These are phyloP conservation scores for Seminavis robusta DNA, from an alignment of 108 stramenopile genomes.

Conservation along the genomic window DNA sequence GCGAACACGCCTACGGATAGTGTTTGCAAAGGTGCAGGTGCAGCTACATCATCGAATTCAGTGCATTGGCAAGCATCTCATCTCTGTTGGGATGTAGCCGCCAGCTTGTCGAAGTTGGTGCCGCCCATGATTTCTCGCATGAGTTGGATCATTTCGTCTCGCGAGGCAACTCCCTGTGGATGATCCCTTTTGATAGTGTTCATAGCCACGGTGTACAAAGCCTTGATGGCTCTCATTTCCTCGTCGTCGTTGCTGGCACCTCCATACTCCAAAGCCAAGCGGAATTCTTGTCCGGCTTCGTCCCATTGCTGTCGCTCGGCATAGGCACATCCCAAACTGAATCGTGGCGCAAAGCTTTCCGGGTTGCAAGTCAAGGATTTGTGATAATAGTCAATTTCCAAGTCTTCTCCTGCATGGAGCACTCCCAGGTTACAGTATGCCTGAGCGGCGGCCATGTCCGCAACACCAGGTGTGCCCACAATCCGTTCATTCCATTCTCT, in stretches of 20 bases:
- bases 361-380: slow-evolving; percentile 24
- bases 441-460: slow-evolving; percentile 8
- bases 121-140: slow-evolving; percentile 31
- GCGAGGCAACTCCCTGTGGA: slow-evolving; percentile 7
- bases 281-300: slow-evolving; percentile 21
- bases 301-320: slow-evolving; percentile 32
- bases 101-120: slow-evolving; percentile 32
- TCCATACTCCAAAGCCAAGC: slow-evolving; percentile 15
- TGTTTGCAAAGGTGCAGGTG: too few relatives aligned
- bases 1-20: too few relatives aligned
- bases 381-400: slow-evolving; percentile 36
- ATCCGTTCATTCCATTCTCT: slow-evolving; percentile 15
- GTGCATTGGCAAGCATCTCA: too few relatives aligned
- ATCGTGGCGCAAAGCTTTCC: slow-evolving; percentile 19
- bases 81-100: too few relatives aligned
- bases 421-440: slow-evolving; percentile 50
- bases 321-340: slow-evolving; percentile 37
- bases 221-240: slow-evolving; percentile 14
- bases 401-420: slow-evolving; percentile 18
- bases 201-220: slow-evolving; percentile 31
- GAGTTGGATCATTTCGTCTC: slow-evolving; percentile 25
- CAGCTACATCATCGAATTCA: too few relatives aligned
- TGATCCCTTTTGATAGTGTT: slow-evolving; percentile 10
- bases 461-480: slow-evolving; percentile 29
- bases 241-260: slow-evolving; percentile 2